Evolutionary conservation across 2,329 filamentous ascomycete species (phyloP).

Genomic region (Colletotrichum sansevieriae): DNA sequence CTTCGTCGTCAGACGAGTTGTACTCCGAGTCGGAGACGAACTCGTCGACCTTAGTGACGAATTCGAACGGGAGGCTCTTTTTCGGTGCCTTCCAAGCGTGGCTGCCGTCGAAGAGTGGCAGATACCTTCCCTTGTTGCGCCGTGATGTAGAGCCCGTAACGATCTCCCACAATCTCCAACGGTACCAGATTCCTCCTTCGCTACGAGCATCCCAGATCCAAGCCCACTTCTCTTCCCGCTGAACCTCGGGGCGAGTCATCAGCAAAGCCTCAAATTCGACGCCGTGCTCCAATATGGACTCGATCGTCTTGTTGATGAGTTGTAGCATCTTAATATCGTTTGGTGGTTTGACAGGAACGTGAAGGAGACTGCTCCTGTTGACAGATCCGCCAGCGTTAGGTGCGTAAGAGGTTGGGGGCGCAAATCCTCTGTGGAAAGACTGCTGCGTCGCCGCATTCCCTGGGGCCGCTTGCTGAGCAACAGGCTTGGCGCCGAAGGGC

Average conservation of each 20-base stretch:
- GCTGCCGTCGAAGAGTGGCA: constrained; percentile 80
- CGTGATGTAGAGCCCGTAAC: constrained; percentile 73
- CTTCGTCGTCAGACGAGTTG: constrained; percentile 88
- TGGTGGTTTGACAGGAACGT: constrained; percentile 82
- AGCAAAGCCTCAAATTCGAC: constrained; percentile 91
- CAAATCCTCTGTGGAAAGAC: constrained; percentile 73
- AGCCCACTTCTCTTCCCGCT: constrained; percentile 89
- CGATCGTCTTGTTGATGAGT: constrained; percentile 89
- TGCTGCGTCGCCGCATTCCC: constrained; percentile 57
- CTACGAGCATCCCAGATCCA: constrained; percentile 93
- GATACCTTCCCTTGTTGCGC: constrained; percentile 63
- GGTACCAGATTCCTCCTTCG: constrained; percentile 87
- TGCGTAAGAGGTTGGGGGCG: constrained; percentile 80
- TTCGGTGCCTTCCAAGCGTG: constrained; percentile 84
- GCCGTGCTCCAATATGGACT: constrained; percentile 82
- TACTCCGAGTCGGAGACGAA: constrained; percentile 89
- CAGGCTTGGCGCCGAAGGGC: constrained; percentile 82
- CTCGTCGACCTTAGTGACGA: constrained; percentile 80
- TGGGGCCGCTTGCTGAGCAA: constrained; percentile 58
- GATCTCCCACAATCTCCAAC: constrained; percentile 91
- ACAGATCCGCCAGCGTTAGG: constrained; percentile 55
- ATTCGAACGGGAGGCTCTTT: constrained; percentile 82
- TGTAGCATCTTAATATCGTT: constrained; percentile 82
- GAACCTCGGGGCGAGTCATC: constrained; percentile 87
- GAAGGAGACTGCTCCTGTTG: constrained; percentile 63